phyloP scores from a whole-genome alignment of 2,329 filamentous ascomycete species.

The Clonostachys sp. region DNA sequence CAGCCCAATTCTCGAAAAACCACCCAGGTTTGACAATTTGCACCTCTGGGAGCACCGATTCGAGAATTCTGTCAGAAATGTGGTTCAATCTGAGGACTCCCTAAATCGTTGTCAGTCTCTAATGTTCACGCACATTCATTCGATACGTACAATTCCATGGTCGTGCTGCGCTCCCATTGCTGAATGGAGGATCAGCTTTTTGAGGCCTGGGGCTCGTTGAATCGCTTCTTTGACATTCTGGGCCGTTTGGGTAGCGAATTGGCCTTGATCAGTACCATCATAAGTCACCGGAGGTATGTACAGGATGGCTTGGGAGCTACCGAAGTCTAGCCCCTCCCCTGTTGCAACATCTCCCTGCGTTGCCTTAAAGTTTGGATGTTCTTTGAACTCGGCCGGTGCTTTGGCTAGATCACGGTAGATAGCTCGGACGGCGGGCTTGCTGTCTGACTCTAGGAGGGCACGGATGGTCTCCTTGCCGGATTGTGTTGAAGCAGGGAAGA shows the following conservation, averaged over 20 bases:
- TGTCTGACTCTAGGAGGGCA: constrained; percentile 11
- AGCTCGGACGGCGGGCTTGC: constrained; percentile 13
- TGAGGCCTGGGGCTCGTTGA: constrained; percentile 5
- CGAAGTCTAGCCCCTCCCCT: constrained; percentile 17
- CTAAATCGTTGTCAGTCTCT: constrained; percentile 5
- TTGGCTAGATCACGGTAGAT: constrained; percentile 21
- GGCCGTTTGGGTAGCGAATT: constrained; percentile 14
- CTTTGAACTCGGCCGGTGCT: constrained; percentile 17
- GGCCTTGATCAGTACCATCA: constrained; percentile 12
- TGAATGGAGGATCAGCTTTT: constrained; percentile 17
- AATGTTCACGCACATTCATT: no score
- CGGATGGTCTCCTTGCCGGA: constrained; percentile 21
- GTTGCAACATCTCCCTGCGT: constrained; percentile 19
- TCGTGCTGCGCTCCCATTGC: constrained; percentile 20
- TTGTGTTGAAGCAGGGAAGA: constrained; percentile 24
- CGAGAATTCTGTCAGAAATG: constrained; percentile 12
- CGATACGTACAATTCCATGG: constrained; percentile 16
- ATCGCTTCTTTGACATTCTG: constrained; percentile 14
- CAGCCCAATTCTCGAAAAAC: constrained; percentile 10
- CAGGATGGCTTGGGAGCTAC: constrained; percentile 19
- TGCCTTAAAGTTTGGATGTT: constrained; percentile 18
- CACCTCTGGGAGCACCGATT: constrained; percentile 10
- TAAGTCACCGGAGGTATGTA: constrained; percentile 23
- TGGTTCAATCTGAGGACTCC: constrained; percentile 16
- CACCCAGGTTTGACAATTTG: constrained; percentile 10